Conservation (phyloP, 768 basidiomycete genomes). For the Suillus bovinus region DNA sequence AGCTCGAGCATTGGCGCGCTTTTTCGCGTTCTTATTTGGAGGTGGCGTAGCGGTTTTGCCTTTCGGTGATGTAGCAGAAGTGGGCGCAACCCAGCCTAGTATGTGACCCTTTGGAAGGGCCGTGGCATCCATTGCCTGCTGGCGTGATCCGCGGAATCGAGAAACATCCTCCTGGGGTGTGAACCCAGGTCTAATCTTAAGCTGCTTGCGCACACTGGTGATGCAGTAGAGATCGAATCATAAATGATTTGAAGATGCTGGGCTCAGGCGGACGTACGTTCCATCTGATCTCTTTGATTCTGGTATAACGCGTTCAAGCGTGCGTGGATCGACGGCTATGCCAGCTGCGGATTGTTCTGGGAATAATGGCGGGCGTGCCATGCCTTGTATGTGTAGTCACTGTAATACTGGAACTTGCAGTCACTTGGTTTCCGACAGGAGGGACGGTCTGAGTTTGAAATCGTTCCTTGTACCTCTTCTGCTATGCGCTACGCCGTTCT, state of each 20-base stretch:
- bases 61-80: conserved; percentile 39
- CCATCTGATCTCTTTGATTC: conserved; percentile 82
- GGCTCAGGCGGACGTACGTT: conserved; percentile 50
- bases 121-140: conserved; percentile 67
- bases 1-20: conserved; percentile 78
- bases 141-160: conserved; percentile 80
- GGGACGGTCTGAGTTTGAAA: conserved; percentile 31
- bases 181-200: conserved; percentile 89
- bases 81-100: conserved; percentile 75
- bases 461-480: conserved; percentile 11
- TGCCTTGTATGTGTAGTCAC: conserved; percentile 31
- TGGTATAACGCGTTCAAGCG: conserved; percentile 86
- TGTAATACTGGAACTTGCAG: conserved; percentile 11
- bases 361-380: conserved; percentile 78
- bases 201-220: conserved; percentile 78
- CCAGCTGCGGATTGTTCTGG: conserved; percentile 73
- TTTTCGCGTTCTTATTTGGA: conserved; percentile 79
- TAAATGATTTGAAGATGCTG: conserved; percentile 14
- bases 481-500: conserved; percentile 86
- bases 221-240: conserved; percentile 1
- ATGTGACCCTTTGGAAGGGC: conserved; percentile 77
- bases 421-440: conserved; percentile 6
- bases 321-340: conserved; percentile 83
- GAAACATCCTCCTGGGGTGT: conserved; percentile 93
- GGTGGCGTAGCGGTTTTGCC: conserved; percentile 34